These are phyloP conservation scores for Casuarina cunninghamiana DNA, from an alignment of 306 rosid genomes.

Conservation along the genomic window DNA sequence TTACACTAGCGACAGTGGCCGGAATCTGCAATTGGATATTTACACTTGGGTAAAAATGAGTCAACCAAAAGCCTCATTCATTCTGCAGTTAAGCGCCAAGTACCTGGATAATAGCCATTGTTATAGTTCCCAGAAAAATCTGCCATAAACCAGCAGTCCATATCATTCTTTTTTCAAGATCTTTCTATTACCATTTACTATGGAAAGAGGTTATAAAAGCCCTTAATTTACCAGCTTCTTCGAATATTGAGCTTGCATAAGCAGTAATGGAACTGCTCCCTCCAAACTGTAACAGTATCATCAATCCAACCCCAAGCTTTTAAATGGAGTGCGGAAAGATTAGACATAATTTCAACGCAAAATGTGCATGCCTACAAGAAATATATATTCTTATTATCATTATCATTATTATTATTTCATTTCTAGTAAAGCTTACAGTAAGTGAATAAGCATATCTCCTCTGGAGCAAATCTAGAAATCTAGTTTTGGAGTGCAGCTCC, in stretches of 20 bases:
- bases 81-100: constrained; percentile 22
- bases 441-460: constrained; percentile 26
- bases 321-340: constrained; percentile 3
- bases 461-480: constrained; percentile 34
- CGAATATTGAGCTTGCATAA: constrained; percentile 71
- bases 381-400: no score
- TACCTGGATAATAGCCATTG: constrained; percentile 81
- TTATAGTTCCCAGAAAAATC: constrained; percentile 78
- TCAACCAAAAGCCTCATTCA: constrained; percentile 19
- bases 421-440: constrained; percentile 22
- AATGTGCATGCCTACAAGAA: not conserved
- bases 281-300: constrained; percentile 83
- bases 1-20: constrained; percentile 54
- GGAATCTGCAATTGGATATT: constrained; percentile 48
- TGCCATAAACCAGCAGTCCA: constrained; percentile 40
- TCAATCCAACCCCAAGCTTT: constrained; percentile 86
- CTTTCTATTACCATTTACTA: not conserved
- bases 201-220: constrained; percentile 16
- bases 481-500: constrained; percentile 14
- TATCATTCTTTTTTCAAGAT: not conserved
- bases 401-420: not conserved
- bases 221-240: constrained; percentile 64
- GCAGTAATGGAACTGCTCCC: constrained; percentile 67
- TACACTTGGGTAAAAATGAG: constrained; percentile 1
- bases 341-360: constrained; percentile 10